Evolutionary conservation across 2,329 filamentous ascomycete species (phyloP).

Genomic region (Fusarium concolor): DNA sequence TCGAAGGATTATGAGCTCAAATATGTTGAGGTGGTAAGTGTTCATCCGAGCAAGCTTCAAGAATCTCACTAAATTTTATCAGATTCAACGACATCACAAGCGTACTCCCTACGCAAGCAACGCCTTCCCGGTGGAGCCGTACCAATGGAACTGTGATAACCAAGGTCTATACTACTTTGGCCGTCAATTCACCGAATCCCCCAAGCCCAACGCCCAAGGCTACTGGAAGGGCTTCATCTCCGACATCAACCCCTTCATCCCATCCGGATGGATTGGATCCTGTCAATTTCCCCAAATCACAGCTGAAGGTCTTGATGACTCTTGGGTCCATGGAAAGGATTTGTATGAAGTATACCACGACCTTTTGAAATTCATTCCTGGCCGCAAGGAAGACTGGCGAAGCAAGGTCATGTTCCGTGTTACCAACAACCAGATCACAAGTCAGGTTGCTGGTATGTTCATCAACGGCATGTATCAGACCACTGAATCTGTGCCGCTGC

Average conservation of each 20-base stretch:
- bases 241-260: constrained; percentile 73
- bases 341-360: constrained; percentile 80
- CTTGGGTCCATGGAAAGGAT: constrained; percentile 80
- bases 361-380: constrained; percentile 74
- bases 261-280: constrained; percentile 75
- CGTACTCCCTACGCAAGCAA: constrained; percentile 84
- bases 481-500: constrained; percentile 57
- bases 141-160: constrained; percentile 79
- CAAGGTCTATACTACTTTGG: constrained; percentile 77
- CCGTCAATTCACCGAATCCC: constrained; percentile 59
- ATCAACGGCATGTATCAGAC: constrained; percentile 75
- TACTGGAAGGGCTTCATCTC: constrained; percentile 76
- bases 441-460: constrained; percentile 81
- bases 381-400: constrained; percentile 55
- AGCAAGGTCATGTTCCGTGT: constrained; percentile 72
- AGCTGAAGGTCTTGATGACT: constrained; percentile 75
- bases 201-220: constrained; percentile 62
- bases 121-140: constrained; percentile 78
- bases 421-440: constrained; percentile 85
- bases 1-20: constrained; percentile 69
- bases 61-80: not conserved
- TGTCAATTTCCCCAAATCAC: constrained; percentile 89
- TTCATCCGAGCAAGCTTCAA: accelerated
- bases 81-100: constrained; percentile 87
- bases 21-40: constrained; percentile 79